A percentile compares a stretch with the other conserved stretches of the same genome.
Conservation (phyloP, 164 flowering plant genomes). For the Dillenia turbinata region DNA sequence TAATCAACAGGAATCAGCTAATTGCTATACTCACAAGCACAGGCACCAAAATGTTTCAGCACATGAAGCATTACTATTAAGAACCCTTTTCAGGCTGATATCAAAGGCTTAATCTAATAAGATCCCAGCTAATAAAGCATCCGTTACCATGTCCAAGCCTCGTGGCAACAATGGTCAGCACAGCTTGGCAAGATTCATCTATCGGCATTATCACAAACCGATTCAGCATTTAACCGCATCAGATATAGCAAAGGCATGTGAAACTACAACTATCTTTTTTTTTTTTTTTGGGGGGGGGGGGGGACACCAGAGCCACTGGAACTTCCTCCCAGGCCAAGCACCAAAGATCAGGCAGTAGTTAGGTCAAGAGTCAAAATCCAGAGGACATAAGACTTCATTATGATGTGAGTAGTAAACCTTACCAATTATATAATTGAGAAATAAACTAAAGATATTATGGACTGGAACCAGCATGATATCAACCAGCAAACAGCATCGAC, state of each 20-base stretch:
- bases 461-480: constrained; percentile 15
- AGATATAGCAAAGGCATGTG: constrained; percentile 14
- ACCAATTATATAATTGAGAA: constrained; percentile 23
- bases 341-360: constrained; percentile 19
- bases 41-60: constrained; percentile 11
- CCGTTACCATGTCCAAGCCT: constrained; percentile 15
- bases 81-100: constrained; percentile 6
- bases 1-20: constrained; percentile 12
- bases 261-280: constrained; percentile 11
- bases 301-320: constrained; percentile 23
- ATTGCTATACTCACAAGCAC: background rate
- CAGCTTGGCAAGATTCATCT: constrained; percentile 13
- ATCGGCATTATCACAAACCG: constrained; percentile 4
- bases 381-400: constrained; percentile 14
- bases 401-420: constrained; percentile 15
- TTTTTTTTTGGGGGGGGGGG: too few relatives aligned
- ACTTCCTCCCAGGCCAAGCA: constrained; percentile 13
- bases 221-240: constrained; percentile 18
- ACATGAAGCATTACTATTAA: constrained; percentile 16
- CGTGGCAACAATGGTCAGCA: constrained; percentile 10
- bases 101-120: constrained; percentile 4
- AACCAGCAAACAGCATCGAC: constrained; percentile 20
- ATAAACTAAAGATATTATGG: constrained; percentile 1
- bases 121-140: constrained; percentile 5
- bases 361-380: constrained; percentile 22